These are phyloP conservation scores for Scolecobasidium constrictum DNA, from an alignment of 2,329 filamentous ascomycete species.

Conservation along the genomic window DNA sequence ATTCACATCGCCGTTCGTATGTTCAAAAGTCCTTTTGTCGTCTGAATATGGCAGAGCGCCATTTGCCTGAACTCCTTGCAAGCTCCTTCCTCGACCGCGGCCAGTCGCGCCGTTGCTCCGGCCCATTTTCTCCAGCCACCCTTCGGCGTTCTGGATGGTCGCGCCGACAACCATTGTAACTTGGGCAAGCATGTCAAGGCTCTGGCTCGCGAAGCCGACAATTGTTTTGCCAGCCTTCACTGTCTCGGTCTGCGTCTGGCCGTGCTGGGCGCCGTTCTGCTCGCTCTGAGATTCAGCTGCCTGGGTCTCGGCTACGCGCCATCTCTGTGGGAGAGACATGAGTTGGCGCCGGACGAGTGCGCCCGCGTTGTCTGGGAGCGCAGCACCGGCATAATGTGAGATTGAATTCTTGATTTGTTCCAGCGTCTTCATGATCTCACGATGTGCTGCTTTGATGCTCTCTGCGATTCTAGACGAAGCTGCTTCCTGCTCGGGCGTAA, in stretches of 20 bases:
- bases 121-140: slow-evolving; percentile 76
- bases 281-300: slow-evolving; percentile 20
- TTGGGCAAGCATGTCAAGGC: slow-evolving; percentile 87
- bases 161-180: slow-evolving; percentile 80
- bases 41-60: too few relatives aligned
- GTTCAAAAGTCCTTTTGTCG: too few relatives aligned
- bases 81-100: too few relatives aligned
- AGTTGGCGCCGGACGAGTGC: slow-evolving; percentile 75
- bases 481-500: slow-evolving; percentile 19
- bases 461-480: slow-evolving; percentile 56
- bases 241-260: slow-evolving; percentile 28
- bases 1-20: too few relatives aligned
- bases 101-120: too few relatives aligned
- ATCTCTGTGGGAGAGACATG: slow-evolving; percentile 73
- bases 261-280: slow-evolving; percentile 14
- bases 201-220: slow-evolving; percentile 77
- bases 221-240: slow-evolving; percentile 59
- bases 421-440: slow-evolving; percentile 43
- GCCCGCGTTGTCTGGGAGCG: slow-evolving; percentile 78
- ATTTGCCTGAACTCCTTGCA: too few relatives aligned
- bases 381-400: slow-evolving; percentile 82
- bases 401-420: slow-evolving; percentile 76
- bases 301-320: slow-evolving; percentile 57
- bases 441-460: slow-evolving; percentile 54
- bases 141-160: slow-evolving; percentile 81